These are phyloP conservation scores for Scytalidium lignicola DNA, from an alignment of 2,329 filamentous ascomycete genomes.

Conservation along the genomic window DNA sequence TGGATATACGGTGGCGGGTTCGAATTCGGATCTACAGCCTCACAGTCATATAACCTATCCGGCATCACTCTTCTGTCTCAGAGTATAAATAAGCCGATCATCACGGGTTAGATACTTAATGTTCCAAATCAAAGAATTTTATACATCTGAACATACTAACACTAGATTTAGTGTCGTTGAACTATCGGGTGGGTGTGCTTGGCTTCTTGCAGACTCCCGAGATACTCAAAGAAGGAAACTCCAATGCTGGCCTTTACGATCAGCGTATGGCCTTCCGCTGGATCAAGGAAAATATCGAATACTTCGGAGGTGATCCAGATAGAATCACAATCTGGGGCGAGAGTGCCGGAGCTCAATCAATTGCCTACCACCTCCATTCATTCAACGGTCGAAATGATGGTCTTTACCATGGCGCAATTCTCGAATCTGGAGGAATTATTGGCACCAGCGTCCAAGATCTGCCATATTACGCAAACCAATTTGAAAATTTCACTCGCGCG, in stretches of 20 bases:
- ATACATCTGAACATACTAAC: too few species aligned
- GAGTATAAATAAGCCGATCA: constrained; percentile 46
- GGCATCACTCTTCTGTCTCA: constrained; percentile 51
- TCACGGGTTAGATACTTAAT: constrained; percentile 32
- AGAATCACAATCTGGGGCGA: constrained; percentile 37
- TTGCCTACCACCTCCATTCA: constrained; percentile 47
- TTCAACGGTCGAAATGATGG: constrained; percentile 49
- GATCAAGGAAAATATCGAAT: constrained; percentile 51
- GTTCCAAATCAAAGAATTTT: too few species aligned
- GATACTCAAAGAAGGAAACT: constrained; percentile 44
- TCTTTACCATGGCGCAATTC: constrained; percentile 47
- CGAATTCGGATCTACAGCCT: constrained; percentile 40
- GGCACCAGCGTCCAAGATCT: constrained; percentile 17
- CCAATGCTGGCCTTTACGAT: constrained; percentile 22
- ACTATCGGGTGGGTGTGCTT: background rate
- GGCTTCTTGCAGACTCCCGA: constrained; percentile 37
- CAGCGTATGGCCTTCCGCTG: constrained; percentile 36
- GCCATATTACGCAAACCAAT: constrained; percentile 25
- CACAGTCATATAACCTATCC: constrained; percentile 60
- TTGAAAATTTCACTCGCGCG: constrained; percentile 30
- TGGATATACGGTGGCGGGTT: constrained; percentile 59
- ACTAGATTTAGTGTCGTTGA: background rate
- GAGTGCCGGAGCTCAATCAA: constrained; percentile 37
- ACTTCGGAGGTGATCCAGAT: constrained; percentile 36
- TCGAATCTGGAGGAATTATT: constrained; percentile 41